Evolutionary conservation across 2,329 filamentous ascomycete species (phyloP).

Genomic region (Tolypocladium amazonense): DNA sequence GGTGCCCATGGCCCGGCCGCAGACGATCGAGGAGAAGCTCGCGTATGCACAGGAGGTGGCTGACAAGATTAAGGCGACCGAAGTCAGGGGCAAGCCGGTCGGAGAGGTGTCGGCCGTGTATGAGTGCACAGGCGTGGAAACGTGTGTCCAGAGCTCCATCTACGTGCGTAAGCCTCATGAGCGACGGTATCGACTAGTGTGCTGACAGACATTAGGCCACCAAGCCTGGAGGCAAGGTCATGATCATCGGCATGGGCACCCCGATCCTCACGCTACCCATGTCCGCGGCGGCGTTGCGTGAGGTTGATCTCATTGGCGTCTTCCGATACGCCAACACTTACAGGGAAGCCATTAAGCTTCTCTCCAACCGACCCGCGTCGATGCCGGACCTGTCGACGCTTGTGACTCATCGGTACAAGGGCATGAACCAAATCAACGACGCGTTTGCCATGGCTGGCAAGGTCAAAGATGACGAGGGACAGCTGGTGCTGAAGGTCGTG

Average conservation of each 20-base stretch:
- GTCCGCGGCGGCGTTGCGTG: constrained; percentile 55
- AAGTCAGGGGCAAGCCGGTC: constrained; percentile 33
- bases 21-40: constrained; percentile 42
- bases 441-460: constrained; percentile 65
- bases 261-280: constrained; percentile 61
- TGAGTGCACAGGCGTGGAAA: constrained; percentile 71
- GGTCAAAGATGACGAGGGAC: constrained; percentile 58
- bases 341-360: constrained; percentile 38
- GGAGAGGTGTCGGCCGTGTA: constrained; percentile 59
- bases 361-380: constrained; percentile 34
- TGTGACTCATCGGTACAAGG: constrained; percentile 59
- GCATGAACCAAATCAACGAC: constrained; percentile 49
- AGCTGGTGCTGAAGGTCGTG: constrained; percentile 66
- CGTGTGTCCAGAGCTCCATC: constrained; percentile 64
- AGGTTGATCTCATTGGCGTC: constrained; percentile 61
- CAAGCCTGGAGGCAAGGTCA: constrained; percentile 55
- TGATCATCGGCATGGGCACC: constrained; percentile 64
- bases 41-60: constrained; percentile 40
- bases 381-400: constrained; percentile 57
- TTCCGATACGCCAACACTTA: constrained; percentile 73
- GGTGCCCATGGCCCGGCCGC: constrained; percentile 36
- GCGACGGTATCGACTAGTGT: background rate
- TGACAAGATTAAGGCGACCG: constrained; percentile 25
- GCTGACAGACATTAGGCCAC: constrained; percentile 31
- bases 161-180: constrained; percentile 36